phyloP scores from a whole-genome alignment of 805 yeast genomes.

The Maudiozyma turicensis region DNA sequence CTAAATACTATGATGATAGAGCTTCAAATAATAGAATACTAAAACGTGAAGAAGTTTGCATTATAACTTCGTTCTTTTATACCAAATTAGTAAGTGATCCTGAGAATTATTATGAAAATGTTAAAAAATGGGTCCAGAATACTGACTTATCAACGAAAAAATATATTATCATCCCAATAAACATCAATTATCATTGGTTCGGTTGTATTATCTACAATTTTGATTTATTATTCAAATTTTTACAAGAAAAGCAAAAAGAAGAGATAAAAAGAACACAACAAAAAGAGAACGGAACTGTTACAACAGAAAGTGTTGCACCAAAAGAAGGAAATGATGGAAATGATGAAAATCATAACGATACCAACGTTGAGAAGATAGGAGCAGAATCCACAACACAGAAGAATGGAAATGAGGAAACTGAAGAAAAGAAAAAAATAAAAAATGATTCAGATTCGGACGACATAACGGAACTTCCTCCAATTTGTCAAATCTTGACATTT shows the following conservation, averaged over 20 bases:
- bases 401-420: neutral
- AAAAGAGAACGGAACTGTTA: neutral
- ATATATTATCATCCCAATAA: slow-evolving; percentile 69
- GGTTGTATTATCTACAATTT: slow-evolving; percentile 59
- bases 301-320: neutral
- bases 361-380: neutral
- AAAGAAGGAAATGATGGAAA: neutral
- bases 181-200: slow-evolving; percentile 80
- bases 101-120: slow-evolving; percentile 44
- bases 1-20: slow-evolving; percentile 42
- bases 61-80: slow-evolving; percentile 80
- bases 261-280: neutral
- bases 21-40: slow-evolving; percentile 23
- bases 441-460: slow-evolving; percentile 7
- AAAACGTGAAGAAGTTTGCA: slow-evolving; percentile 32
- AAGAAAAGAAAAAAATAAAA: neutral
- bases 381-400: neutral
- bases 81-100: slow-evolving; percentile 43
- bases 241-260: slow-evolving; percentile 2
- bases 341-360: neutral
- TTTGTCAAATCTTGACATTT: slow-evolving; percentile 44
- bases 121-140: slow-evolving; percentile 70
- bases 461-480: slow-evolving; percentile 12
- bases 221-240: slow-evolving; percentile 23
- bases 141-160: slow-evolving; percentile 50